These are phyloP conservation scores for Plasmopara muralis DNA, from an alignment of 352 stramenopile species.

Conservation along the genomic window DNA sequence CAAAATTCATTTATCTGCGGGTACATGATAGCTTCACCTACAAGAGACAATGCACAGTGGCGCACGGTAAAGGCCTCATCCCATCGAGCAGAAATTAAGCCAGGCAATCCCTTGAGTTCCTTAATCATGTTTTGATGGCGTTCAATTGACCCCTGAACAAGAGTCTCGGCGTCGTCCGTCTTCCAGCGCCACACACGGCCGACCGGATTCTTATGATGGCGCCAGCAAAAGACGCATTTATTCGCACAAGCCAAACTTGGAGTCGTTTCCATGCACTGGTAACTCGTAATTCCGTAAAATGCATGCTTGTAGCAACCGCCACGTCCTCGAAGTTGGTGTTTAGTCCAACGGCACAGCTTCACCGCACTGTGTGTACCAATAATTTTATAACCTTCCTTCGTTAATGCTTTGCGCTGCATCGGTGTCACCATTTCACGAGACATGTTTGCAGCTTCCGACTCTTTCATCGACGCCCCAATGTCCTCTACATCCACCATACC, in stretches of 20 bases:
- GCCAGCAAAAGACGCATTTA: constrained; percentile 98
- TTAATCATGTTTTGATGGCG: constrained; percentile 93
- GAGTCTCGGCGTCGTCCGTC: constrained; percentile 92
- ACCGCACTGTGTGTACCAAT: constrained; percentile 97
- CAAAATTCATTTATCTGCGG: constrained; percentile 97
- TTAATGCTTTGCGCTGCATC: constrained; percentile 90
- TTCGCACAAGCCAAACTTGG: constrained; percentile 97
- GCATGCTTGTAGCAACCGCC: constrained; percentile 99
- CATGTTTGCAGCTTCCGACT: constrained; percentile 58
- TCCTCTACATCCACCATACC: constrained; percentile 83
- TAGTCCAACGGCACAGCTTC: constrained; percentile 98
- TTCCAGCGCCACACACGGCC: constrained; percentile 98
- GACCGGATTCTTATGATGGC: constrained; percentile 99
- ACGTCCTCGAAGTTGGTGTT: constrained; percentile 95
- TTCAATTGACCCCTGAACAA: constrained; percentile 91
- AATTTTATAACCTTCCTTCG: constrained; percentile 98
- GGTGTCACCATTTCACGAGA: constrained; percentile 93
- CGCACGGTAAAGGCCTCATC: constrained; percentile 93
- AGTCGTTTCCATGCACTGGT: constrained; percentile 99
- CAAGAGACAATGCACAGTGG: constrained; percentile 96
- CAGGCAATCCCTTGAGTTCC: constrained; percentile 92
- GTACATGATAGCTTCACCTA: constrained; percentile 99
- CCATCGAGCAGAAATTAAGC: constrained; percentile 92
- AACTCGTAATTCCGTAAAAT: constrained; percentile 98
- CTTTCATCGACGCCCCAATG: constrained; percentile 81